phyloP scores from a whole-genome alignment of 2,329 filamentous ascomycete species.

The Neofusicoccum parvum region DNA sequence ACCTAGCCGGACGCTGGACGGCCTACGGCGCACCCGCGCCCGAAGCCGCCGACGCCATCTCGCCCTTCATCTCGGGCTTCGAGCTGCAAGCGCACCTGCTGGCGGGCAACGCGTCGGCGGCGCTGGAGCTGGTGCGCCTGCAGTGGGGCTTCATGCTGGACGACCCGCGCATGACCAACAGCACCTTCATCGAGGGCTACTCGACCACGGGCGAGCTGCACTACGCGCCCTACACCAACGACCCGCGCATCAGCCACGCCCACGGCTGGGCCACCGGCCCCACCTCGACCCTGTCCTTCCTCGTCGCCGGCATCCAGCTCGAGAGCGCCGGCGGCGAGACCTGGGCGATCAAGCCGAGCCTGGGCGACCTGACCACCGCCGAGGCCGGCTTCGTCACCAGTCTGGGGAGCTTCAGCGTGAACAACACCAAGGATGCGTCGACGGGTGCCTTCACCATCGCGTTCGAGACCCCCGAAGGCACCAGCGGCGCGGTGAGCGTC shows the following conservation, averaged over 20 bases:
- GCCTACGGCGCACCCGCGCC: constrained; percentile 58
- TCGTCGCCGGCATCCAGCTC: constrained; percentile 48
- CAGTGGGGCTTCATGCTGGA: constrained; percentile 65
- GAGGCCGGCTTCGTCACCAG: constrained; percentile 51
- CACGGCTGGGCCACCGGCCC: constrained; percentile 47
- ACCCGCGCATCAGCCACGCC: constrained; percentile 44
- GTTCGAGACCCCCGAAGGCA: constrained; percentile 35
- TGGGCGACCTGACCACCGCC: constrained; percentile 46
- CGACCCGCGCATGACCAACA: constrained; percentile 59
- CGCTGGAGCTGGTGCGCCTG: constrained; percentile 57
- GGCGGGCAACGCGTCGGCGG: constrained; percentile 51
- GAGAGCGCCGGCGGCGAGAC: constrained; percentile 42
- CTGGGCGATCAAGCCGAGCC: constrained; percentile 50
- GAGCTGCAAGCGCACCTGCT: constrained; percentile 61
- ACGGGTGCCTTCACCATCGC: constrained; percentile 29
- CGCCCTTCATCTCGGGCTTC: constrained; percentile 60
- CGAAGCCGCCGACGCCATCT: constrained; percentile 60
- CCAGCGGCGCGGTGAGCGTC: constrained; percentile 33
- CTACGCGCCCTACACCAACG: constrained; percentile 44
- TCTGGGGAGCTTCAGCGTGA: constrained; percentile 37
- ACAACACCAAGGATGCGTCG: constrained; percentile 31
- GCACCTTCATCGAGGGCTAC: constrained; percentile 63
- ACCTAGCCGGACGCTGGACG: constrained; percentile 57
- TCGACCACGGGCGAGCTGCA: constrained; percentile 54
- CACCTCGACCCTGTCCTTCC: constrained; percentile 40